Evolutionary conservation across 2,329 filamentous ascomycete genomes (phyloP).

Genomic region (Epichloe sylvatica): DNA sequence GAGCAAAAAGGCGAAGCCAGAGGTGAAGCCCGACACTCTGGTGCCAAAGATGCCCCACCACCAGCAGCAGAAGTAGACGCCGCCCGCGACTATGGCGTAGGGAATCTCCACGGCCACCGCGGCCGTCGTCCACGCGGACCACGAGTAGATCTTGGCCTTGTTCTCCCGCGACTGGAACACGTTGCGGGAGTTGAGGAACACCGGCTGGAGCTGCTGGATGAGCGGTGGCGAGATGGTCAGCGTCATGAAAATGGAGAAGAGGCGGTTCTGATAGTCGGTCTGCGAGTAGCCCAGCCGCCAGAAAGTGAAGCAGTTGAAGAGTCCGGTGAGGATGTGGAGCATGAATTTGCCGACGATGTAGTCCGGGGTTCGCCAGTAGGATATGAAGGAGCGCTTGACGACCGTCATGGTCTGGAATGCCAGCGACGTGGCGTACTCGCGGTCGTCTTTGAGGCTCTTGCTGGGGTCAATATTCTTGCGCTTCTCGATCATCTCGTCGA

Average conservation of each 20-base stretch:
- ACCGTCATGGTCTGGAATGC: slow-evolving; percentile 38
- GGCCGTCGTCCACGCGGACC: slow-evolving; percentile 54
- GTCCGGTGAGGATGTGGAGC: slow-evolving; percentile 45
- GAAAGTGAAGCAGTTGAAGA: slow-evolving; percentile 61
- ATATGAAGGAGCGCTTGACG: slow-evolving; percentile 42
- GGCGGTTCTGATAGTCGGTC: slow-evolving; percentile 53
- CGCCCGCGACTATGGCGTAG: slow-evolving; percentile 51
- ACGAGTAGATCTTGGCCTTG: slow-evolving; percentile 68
- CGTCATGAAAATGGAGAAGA: slow-evolving; percentile 67
- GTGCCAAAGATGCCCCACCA: slow-evolving; percentile 38
- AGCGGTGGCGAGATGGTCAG: slow-evolving; percentile 60
- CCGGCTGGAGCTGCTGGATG: slow-evolving; percentile 65
- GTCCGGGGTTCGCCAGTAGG: slow-evolving; percentile 52
- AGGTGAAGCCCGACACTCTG: slow-evolving; percentile 37
- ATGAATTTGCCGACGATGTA: slow-evolving; percentile 50
- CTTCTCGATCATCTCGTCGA: slow-evolving; percentile 35
- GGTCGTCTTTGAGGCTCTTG: slow-evolving; percentile 31
- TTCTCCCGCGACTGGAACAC: slow-evolving; percentile 61
- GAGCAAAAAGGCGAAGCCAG: slow-evolving; percentile 48
- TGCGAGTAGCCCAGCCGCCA: slow-evolving; percentile 43
- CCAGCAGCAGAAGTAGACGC: slow-evolving; percentile 38
- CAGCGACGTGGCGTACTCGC: slow-evolving; percentile 50
- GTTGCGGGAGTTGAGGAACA: slow-evolving; percentile 49
- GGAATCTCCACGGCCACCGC: slow-evolving; percentile 57
- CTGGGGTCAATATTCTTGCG: slow-evolving; percentile 25